Percentiles rank a stretch among this genome's conserved stretches.
phyloP scores from a whole-genome alignment of 2,329 filamentous ascomycete species.

The Fusarium scirpi region DNA sequence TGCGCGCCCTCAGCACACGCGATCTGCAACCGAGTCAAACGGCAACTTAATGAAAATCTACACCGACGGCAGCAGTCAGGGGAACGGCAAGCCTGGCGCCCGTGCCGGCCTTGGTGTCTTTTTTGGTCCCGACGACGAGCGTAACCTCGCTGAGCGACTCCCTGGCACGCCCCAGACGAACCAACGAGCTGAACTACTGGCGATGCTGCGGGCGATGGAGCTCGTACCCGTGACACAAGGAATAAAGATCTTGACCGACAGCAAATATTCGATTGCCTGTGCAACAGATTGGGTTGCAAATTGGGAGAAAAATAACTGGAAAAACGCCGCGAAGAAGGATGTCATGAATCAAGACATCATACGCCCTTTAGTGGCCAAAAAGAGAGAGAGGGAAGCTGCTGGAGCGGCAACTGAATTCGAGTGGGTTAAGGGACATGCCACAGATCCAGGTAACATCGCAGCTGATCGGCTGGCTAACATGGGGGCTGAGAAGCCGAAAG shows the following conservation, averaged over 20 bases:
- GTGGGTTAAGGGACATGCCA: slow-evolving; percentile 91
- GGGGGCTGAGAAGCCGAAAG: slow-evolving; percentile 50
- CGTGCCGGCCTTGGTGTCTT: slow-evolving; percentile 72
- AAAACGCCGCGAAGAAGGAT: slow-evolving; percentile 73
- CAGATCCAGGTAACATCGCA: slow-evolving; percentile 78
- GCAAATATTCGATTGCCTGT: slow-evolving; percentile 90
- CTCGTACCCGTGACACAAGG: slow-evolving; percentile 74
- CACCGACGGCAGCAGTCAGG: slow-evolving; percentile 72
- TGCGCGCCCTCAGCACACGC: not conserved
- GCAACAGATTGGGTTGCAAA: slow-evolving; percentile 83
- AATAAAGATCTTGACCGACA: slow-evolving; percentile 87
- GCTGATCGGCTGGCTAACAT: slow-evolving; percentile 82
- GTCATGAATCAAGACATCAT: slow-evolving; percentile 93
- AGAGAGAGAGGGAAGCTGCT: slow-evolving; percentile 74
- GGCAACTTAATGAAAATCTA: slow-evolving; percentile 57
- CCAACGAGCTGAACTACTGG: slow-evolving; percentile 93
- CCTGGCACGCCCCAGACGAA: slow-evolving; percentile 85
- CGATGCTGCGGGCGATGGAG: slow-evolving; percentile 85
- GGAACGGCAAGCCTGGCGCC: slow-evolving; percentile 68
- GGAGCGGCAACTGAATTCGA: slow-evolving; percentile 76
- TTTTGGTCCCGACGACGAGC: slow-evolving; percentile 68
- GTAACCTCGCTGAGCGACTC: slow-evolving; percentile 81
- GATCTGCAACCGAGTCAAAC: not conserved
- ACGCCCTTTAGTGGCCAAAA: slow-evolving; percentile 75
- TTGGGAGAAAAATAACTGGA: slow-evolving; percentile 84